Conservation (phyloP, 331 rosid species). For the Malus hybrid region DNA sequence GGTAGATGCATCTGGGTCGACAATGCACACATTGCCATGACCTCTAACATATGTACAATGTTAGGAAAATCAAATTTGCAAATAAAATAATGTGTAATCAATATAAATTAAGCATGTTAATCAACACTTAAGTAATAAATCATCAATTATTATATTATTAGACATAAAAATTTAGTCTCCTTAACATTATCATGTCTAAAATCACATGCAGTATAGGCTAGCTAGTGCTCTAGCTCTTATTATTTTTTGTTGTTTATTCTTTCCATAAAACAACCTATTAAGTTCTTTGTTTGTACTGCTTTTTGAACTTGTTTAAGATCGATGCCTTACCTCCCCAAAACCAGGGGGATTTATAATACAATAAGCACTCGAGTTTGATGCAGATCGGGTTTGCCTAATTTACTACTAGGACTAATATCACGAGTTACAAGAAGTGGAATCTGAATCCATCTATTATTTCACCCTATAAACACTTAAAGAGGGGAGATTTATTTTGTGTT, state of each 20-base stretch:
- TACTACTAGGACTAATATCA: not conserved
- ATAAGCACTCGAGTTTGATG: not conserved
- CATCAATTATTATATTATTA: too few relatives aligned
- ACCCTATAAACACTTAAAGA: too few relatives aligned
- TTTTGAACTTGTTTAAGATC: not conserved
- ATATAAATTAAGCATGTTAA: too few relatives aligned
- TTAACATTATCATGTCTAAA: too few relatives aligned
- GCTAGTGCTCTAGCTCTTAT: not conserved
- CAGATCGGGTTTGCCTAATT: not conserved
- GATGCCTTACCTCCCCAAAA: not conserved
- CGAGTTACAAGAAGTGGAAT: not conserved
- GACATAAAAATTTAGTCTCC: too few relatives aligned
- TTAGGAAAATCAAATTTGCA: too few relatives aligned
- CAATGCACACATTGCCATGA: not conserved
- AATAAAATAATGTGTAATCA: fast-evolving
- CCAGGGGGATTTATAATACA: not conserved
- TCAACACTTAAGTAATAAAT: too few relatives aligned
- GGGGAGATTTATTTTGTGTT: too few relatives aligned
- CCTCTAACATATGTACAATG: not conserved
- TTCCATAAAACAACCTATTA: not conserved
- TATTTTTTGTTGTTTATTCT: not conserved
- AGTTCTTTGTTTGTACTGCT: not conserved
- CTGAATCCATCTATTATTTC: too few relatives aligned
- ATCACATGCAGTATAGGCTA: not conserved
- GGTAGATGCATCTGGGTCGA: not conserved